These are phyloP conservation scores for Macrophomina pseudophaseolina DNA, from an alignment of 2,329 filamentous ascomycete species.

Conservation along the genomic window DNA sequence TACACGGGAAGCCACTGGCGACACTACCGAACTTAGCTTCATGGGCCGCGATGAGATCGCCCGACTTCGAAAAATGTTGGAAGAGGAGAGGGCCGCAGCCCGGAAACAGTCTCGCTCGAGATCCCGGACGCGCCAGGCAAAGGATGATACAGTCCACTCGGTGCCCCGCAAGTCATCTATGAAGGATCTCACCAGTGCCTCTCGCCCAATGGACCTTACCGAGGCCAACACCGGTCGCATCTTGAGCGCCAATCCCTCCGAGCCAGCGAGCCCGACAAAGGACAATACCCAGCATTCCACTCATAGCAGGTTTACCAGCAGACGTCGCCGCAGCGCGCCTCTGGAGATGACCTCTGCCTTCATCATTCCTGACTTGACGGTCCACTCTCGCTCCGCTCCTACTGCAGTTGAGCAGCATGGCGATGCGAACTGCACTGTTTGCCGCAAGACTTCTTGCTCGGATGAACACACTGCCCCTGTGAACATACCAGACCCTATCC, in stretches of 20 bases:
- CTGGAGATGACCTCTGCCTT: conserved; percentile 68
- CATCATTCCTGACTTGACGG: conserved; percentile 67
- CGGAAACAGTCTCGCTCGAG: conserved; percentile 25
- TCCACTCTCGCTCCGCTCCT: conserved; percentile 43
- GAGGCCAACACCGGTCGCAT: conserved; percentile 26
- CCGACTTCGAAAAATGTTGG: conserved; percentile 59
- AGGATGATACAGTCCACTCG: conserved; percentile 48
- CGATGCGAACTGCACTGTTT: conserved; percentile 62
- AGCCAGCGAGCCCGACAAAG: conserved; percentile 30
- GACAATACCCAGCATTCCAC: conserved; percentile 53
- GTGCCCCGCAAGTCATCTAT: conserved; percentile 25
- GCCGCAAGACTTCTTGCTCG: conserved; percentile 50
- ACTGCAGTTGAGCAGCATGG: conserved; percentile 49
- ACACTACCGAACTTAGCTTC: conserved; percentile 60
- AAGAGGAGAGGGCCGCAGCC: conserved; percentile 56
- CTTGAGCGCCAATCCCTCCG: conserved; percentile 16
- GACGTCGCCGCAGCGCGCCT: conserved; percentile 55
- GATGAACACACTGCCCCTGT: conserved; percentile 38
- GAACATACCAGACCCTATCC: conserved; percentile 53
- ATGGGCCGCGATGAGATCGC: conserved; percentile 60
- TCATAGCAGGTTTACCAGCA: conserved; percentile 56
- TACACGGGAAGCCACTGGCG: conserved; percentile 25
- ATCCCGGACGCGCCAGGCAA: conserved; percentile 41
- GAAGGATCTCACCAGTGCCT: conserved; percentile 27
- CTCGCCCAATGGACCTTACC: conserved; percentile 23